Evolutionary conservation across 2,329 filamentous ascomycete genomes (phyloP), one percentile per base, ranked within the genome.

Genomic region (Chrysosporium keratinophilum): DNA sequence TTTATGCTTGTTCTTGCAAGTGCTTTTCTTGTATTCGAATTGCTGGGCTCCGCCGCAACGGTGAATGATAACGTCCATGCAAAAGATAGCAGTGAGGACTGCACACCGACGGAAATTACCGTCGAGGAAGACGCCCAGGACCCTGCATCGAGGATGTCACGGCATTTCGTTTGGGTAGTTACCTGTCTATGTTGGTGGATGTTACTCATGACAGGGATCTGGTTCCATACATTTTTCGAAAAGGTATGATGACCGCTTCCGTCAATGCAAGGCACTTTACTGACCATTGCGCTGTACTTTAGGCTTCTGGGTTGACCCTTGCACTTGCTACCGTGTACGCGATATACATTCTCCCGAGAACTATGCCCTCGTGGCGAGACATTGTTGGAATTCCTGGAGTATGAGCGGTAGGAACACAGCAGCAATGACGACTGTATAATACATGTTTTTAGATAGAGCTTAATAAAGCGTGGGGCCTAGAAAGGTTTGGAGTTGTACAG

Each of bases 211-310:
- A 98, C 93, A 40, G 90, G 90, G 2, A 90, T 94, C 39, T 98
- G 91, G 76, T 98, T 98, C 65, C 93, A 98, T 70, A 98, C 93
- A 0, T 97, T 91, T 90, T 84, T 94, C 63, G 93, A 98, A 74
- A 98, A 97, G 84, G 85, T 87, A 63, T 64, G 77, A 19, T 23
- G 42, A 50, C 51, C 65, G 69, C 54, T 69, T 60, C 0, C 19
- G 11, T n/a, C 33, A 37, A 48, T 41, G 37, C 47, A 17, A 33
- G 14, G 39, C 19, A 47, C 42, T 20, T 28, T 55, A 43, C 49
- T 52, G 34, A 54, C 59, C 35, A 59, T n/a, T 51, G 9, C n/a
- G 35, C 40, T 52, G 50, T 54, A 46, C 40, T 31, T 54, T 53
- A 77, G 76, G 64, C 78, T 53, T 76, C 74, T 28, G 77, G 77